Conservation (phyloP, 768 basidiomycete genomes). For the Galerina sulciceps region DNA sequence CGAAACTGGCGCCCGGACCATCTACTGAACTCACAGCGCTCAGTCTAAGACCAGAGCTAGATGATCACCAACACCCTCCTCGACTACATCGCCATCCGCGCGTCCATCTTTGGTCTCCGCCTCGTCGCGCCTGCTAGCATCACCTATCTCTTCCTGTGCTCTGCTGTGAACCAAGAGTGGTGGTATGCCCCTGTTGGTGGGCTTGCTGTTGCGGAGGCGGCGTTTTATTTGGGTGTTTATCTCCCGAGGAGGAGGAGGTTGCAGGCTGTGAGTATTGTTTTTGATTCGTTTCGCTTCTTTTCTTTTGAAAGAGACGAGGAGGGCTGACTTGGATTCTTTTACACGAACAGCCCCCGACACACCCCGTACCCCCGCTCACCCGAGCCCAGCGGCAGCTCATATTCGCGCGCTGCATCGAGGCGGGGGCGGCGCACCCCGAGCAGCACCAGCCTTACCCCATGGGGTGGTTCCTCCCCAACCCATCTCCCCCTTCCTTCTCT, state of each 20-base stretch:
- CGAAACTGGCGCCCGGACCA: too few relatives aligned
- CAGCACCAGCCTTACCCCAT: constrained; percentile 18
- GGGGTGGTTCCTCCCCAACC: constrained; percentile 60
- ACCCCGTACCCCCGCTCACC: constrained; percentile 40
- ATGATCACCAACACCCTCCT: too few relatives aligned
- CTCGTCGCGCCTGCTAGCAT: constrained; percentile 55
- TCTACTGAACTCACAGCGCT: too few relatives aligned
- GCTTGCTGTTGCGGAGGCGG: constrained; percentile 46
- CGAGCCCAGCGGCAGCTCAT: constrained; percentile 48
- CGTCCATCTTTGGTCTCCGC: constrained; percentile 47
- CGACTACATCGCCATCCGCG: constrained; percentile 60
- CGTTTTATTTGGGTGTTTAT: constrained; percentile 55
- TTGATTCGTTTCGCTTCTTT: too few relatives aligned
- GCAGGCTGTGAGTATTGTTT: constrained; percentile 50
- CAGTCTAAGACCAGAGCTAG: background rate
- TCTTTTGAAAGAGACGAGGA: too few relatives aligned
- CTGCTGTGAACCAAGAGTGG: constrained; percentile 27
- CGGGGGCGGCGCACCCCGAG: constrained; percentile 24
- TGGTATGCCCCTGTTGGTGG: constrained; percentile 6
- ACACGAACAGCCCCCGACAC: too few relatives aligned
- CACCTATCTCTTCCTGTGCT: constrained; percentile 33
- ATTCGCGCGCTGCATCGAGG: constrained; percentile 50
- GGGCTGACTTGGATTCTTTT: too few relatives aligned
- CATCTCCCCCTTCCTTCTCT: constrained; percentile 5
- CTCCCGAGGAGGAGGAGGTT: constrained; percentile 47